phyloP scores from a whole-genome alignment of 352 stramenopile genomes.

The Thalassiosira livingstoniorum region DNA sequence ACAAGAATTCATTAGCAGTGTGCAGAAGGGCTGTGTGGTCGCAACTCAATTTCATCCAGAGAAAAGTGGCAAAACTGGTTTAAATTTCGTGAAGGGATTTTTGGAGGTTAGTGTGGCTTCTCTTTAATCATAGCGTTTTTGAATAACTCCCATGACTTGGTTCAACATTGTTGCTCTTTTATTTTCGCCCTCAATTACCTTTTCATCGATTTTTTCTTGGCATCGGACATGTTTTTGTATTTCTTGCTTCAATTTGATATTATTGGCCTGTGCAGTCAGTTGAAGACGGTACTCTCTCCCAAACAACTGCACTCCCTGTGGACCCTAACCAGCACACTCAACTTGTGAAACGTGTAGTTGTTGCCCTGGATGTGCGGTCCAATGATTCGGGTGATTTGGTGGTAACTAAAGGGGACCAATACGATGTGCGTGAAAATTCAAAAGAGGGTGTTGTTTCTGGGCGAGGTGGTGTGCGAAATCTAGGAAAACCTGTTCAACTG shows the following conservation, averaged over 20 bases:
- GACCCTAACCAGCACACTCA: conserved; percentile 86
- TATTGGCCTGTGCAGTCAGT: too few species aligned
- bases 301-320: conserved; percentile 61
- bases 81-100: conserved; percentile 93
- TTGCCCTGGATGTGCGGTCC: conserved; percentile 95
- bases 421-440: conserved; percentile 94
- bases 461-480: conserved; percentile 93
- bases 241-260: too few species aligned
- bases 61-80: conserved; percentile 93
- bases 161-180: background rate
- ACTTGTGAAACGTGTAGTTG: conserved; percentile 95
- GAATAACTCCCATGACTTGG: too few species aligned
- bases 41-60: conserved; percentile 99
- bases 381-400: conserved; percentile 97
- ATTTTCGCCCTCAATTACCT: background rate
- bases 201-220: conserved; percentile 20
- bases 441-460: conserved; percentile 70
- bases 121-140: background rate
- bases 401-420: conserved; percentile 99
- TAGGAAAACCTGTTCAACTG: conserved; percentile 96
- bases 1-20: conserved; percentile 91
- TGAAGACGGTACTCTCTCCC: conserved; percentile 72
- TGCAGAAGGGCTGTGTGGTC: conserved; percentile 95
- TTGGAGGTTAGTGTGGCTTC: conserved; percentile 82
- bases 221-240: too few species aligned